Percentiles rank a stretch among this genome's conserved stretches.
Evolutionary conservation across 805 yeast species (phyloP).

Genomic region (Cyberlindnera mycetangii): DNA sequence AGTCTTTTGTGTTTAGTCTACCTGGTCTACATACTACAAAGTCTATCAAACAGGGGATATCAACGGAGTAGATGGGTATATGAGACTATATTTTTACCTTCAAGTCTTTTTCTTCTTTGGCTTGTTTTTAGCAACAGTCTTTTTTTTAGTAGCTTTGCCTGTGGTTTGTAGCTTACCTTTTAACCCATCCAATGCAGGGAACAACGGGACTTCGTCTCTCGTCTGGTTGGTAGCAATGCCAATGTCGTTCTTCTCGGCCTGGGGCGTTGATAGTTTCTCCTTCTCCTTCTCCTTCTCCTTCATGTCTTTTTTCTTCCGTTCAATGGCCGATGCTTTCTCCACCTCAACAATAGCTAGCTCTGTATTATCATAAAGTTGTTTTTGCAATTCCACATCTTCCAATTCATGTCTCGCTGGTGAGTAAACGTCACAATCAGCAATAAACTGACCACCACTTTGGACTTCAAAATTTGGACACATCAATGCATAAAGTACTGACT

Average conservation of each 20-base stretch:
- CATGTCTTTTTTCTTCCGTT: slow-evolving; percentile 45
- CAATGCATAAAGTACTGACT: slow-evolving; percentile 65
- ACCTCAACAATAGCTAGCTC: slow-evolving; percentile 50
- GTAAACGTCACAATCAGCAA: slow-evolving; percentile 68
- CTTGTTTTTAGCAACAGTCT: not conserved
- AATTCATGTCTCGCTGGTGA: slow-evolving; percentile 61
- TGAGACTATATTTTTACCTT: too few species aligned
- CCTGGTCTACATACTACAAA: too few species aligned
- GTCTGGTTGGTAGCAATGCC: slow-evolving; percentile 4
- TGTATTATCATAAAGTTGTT: slow-evolving; percentile 57
- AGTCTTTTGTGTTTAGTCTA: too few species aligned
- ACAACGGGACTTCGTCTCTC: slow-evolving; percentile 23
- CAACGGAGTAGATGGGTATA: too few species aligned
- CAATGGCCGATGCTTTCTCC: slow-evolving; percentile 72
- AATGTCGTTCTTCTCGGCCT: slow-evolving; percentile 8
- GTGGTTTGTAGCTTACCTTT: slow-evolving; percentile 12
- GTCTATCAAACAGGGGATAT: too few species aligned
- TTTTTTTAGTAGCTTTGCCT: slow-evolving; percentile 1
- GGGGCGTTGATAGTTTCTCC: slow-evolving; percentile 11
- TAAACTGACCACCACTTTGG: slow-evolving; percentile 61
- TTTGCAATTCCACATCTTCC: slow-evolving; percentile 58
- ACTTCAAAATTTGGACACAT: slow-evolving; percentile 68
- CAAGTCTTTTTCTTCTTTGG: slow-evolving; percentile 9
- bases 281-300: slow-evolving; percentile 8
- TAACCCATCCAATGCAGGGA: slow-evolving; percentile 27